Evolutionary conservation across 371 early-diverging fungal genomes (phyloP).

Genomic region (Mortierella sp.): DNA sequence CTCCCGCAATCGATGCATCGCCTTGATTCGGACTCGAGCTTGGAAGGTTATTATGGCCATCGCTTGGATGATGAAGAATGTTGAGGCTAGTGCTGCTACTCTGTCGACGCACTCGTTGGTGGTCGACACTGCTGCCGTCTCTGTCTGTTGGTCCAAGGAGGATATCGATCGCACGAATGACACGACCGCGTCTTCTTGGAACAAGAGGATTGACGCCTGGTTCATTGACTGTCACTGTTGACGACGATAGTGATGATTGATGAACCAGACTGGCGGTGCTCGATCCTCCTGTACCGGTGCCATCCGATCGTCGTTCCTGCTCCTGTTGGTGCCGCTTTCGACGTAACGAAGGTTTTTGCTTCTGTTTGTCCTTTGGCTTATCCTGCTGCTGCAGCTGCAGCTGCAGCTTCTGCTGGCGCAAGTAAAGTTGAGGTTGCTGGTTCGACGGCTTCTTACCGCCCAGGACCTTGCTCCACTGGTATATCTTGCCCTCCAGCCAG

Average conservation of each 20-base stretch:
- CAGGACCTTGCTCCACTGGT: slow-evolving; percentile 49
- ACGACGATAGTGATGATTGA: not conserved
- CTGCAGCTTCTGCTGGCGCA: not conserved
- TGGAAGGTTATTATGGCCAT: not conserved
- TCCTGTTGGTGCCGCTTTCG: not conserved
- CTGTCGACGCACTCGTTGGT: not conserved
- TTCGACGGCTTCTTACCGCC: slow-evolving; percentile 15
- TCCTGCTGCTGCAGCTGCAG: slow-evolving; percentile 2
- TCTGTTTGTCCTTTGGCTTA: not conserved
- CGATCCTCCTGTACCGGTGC: not conserved
- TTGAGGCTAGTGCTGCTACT: not conserved
- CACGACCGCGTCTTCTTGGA: not conserved
- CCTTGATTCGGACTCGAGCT: not conserved
- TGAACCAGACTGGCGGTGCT: not conserved
- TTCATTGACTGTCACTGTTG: not conserved
- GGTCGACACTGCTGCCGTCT: not conserved
- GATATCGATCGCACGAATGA: slow-evolving; percentile 3
- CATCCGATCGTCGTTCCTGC: not conserved
- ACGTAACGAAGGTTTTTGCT: not conserved
- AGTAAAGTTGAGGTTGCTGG: not conserved
- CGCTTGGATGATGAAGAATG: not conserved
- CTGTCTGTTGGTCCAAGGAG: not conserved
- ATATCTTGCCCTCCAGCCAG: slow-evolving; percentile 49
- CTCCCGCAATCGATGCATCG: slow-evolving; percentile 2
- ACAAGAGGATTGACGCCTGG: not conserved